Evolutionary conservation across 2,329 filamentous ascomycete species (phyloP), one percentile per base, ranked within the genome.

Genomic region (Cladorrhinum sp.): DNA sequence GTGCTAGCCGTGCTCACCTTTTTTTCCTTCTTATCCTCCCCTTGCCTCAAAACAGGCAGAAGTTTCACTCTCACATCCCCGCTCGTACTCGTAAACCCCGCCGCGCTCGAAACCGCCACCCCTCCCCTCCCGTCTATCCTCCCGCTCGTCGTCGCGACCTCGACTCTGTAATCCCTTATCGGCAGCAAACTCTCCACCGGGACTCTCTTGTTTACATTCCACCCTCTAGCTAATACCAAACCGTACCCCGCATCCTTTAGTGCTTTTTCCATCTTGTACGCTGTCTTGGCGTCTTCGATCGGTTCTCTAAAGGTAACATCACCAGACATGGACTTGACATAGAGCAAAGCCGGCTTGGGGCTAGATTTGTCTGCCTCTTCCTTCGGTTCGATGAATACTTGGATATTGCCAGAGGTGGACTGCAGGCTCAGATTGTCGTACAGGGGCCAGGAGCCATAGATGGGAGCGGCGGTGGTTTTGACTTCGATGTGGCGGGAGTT

Each of bases 371-470:
- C 70, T n/a, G 66, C 75, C 0, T 72, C 75, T 0, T 72, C 69
- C 65, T 80, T 73, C 5, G 79, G 79, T 12, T 70, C 72, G 57
- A 84, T 70, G 33, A 72, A 73, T 2, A 75, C 72, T 16, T 61
- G 61, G 59, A 84, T 70, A 57, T 73, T 66, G 52, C 82, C 82
- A 0, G 81, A 79, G 0, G 73, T 72, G 7, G 78, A 76, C 18
- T 71, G 65, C n/a, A 84, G 69, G 18, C 61, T 71, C 12, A 85
- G 75, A 28, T 76, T 70, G 66, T 83, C 79, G 67, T 78, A 80
- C 1, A 85, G 72, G 0, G 82, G 80, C 73, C 80, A 84, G 69
- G 75, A 76, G 28, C 82, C 82, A 14, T 62, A 61, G 63, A 85
- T 76, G 14, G 70, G 55, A 7, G 79, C 79, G 1, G 79, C 75